Base-by-base conservation (phyloP, 345 rosid species). In the Pseudoturritis turrita region DNA sequence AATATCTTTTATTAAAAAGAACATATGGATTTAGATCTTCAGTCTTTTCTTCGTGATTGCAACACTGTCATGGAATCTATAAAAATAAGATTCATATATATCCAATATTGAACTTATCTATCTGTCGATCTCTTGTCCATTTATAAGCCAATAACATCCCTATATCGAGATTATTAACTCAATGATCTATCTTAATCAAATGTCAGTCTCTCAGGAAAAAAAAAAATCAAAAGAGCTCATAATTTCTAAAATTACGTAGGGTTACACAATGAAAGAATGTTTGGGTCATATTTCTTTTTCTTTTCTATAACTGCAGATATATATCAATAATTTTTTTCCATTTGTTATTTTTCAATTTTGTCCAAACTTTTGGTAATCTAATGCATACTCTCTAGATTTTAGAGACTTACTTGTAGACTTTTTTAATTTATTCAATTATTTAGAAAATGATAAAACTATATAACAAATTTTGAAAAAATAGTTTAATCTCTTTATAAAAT, bases 261-360 rank as follows among this genome's bases (percentile, higher is more conserved):
- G 54, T 55, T 43, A 43, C 44, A 55, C 43, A 28, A 56, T 55
- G 35, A 55, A 39, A 55, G 36, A 43, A 55, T 68, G 54, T 55
- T 44, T 44, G 18, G 44, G 17, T 35, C 18, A 7, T 55, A 54
- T 4, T 18, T 43, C 1, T 7, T 7, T 6, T n/a, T 4, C 2
- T 25, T 41, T 15, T 41, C 1, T 10, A 25, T 3, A 43, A 15
- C 2, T 61, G 10, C 52, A 23, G 5, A 46, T 31, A 36, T 2
- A n/a, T n/a, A n/a, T n/a, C n/a, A n/a, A n/a, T n/a, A n/a, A n/a
- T n/a, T n/a, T n/a, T n/a, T n/a, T n/a, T n/a, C n/a, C n/a, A n/a
- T n/a, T n/a, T n/a, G n/a, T n/a, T n/a, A n/a, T n/a, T n/a, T n/a
- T n/a, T n/a, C n/a, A n/a, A n/a, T n/a, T n/a, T n/a, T n/a, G n/a